phyloP scores from a whole-genome alignment of 768 basidiomycete species.

The Russula abietina region DNA sequence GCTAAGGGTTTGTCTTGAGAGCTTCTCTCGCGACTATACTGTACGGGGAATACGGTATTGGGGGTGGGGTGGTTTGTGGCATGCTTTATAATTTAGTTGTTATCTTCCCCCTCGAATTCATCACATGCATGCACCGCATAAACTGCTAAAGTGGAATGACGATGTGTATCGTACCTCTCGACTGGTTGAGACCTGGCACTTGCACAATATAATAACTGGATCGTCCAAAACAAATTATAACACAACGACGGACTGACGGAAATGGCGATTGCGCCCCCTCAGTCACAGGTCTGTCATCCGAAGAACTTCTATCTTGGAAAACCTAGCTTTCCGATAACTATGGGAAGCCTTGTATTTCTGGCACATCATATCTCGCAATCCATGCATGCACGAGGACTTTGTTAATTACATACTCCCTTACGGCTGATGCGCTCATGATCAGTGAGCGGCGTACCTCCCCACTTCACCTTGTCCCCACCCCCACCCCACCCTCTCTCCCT shows the following conservation, averaged over 20 bases:
- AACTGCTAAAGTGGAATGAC: too few species aligned
- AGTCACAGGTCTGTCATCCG: background rate
- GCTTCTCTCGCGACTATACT: background rate
- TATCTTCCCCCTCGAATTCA: too few species aligned
- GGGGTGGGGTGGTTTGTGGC: background rate
- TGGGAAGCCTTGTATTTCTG: constrained; percentile 8
- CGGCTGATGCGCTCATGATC: background rate
- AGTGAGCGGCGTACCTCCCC: background rate
- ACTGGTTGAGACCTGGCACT: too few species aligned
- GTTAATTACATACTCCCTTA: constrained; percentile 9
- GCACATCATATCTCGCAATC: background rate
- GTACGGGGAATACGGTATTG: too few species aligned
- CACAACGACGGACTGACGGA: background rate
- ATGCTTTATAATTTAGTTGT: too few species aligned
- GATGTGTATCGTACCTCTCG: background rate
- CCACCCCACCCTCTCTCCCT: background rate
- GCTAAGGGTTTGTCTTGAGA: background rate
- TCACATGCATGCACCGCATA: too few species aligned
- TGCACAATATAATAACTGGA: background rate
- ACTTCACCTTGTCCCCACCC: background rate
- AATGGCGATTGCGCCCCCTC: background rate
- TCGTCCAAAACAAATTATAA: background rate
- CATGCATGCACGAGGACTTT: background rate
- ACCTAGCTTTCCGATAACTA: background rate
- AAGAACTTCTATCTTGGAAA: constrained; percentile 5